Evolutionary conservation across 1,139 yeast species (phyloP), one percentile per base, ranked within the genome.

Genomic region (Hanseniaspora gamundiae): DNA sequence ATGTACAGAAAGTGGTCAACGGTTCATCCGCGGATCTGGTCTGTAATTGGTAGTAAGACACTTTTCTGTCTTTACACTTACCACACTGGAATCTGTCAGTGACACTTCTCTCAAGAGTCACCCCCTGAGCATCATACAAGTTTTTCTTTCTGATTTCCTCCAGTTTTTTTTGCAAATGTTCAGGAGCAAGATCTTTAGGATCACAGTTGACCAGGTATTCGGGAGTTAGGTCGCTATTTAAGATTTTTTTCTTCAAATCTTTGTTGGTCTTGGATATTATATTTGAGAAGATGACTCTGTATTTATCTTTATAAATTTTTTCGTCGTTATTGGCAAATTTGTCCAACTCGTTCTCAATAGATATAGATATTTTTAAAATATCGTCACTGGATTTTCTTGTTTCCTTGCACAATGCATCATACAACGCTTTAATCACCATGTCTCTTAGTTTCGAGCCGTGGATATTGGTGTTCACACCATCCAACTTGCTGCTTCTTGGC

Each of bases 1-100:
- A 91, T 2, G 96, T 88, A 69, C 97, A 91, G 61, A 91, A 91
- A 2, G 98, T 91, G 8, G 98, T 91, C 59, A 91, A 74, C 48
- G 98, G 98, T 65, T 91, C 98, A 76, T 91, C 98, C 22, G 98
- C 98, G 47, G 95, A 84, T 64, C 98, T 73, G 35, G 98, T 91
- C 70, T 91, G 98, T 83, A 91, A 76, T 68, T 91, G 98, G 65
- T 87, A 91, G 63, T 91, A 91, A 55, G 95, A 84, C 33, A 91
- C 98, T 69, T 85, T 86, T 71, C 88, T 86, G 61, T 87, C 91
- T 66, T 88, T 91, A 74, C 98, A 91, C 65, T 91, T 91, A 48
- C 97, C 96, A 67, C 98, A 91, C 2, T 94, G 84, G 62, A 91
- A 91, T 62, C 97, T 73, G 64, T 91, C 97, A 8, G 98, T 91